phyloP scores from a whole-genome alignment of 75 land plant genomes.

The Sequoia sempervirens region DNA sequence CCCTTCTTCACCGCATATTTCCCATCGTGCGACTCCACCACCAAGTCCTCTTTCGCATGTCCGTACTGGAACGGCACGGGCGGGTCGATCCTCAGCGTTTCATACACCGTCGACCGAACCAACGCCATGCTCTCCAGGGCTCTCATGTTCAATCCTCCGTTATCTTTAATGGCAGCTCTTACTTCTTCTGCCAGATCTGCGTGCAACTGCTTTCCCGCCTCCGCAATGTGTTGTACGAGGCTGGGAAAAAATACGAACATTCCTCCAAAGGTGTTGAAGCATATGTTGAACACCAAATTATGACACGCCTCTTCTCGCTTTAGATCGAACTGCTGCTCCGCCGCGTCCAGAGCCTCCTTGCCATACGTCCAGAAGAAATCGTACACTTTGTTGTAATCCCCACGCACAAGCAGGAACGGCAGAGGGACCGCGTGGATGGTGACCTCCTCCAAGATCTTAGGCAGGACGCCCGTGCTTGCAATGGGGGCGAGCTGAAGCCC shows the following conservation, averaged over 20 bases:
- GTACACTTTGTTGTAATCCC: conserved; percentile 40
- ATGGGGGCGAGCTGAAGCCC: conserved; percentile 61
- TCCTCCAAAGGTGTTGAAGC: conserved; percentile 79
- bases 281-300: conserved; percentile 51
- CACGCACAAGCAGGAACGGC: conserved; percentile 38
- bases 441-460: conserved; percentile 44
- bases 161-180: conserved; percentile 23
- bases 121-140: conserved; percentile 60
- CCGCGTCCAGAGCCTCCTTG: conserved; percentile 33
- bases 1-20: conserved; percentile 59
- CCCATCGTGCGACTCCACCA: conserved; percentile 59
- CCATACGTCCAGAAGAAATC: conserved; percentile 27
- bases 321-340: conserved; percentile 38
- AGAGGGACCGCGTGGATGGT: conserved; percentile 33
- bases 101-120: conserved; percentile 69
- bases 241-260: conserved; percentile 50
- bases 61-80: conserved; percentile 81
- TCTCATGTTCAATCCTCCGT: conserved; percentile 32
- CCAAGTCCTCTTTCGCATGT: conserved; percentile 61
- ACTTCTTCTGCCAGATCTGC: conserved; percentile 46
- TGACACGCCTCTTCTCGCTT: conserved; percentile 61
- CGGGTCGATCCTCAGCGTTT: conserved; percentile 66
- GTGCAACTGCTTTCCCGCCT: conserved; percentile 35
- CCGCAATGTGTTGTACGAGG: conserved; percentile 38
- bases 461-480: conserved; percentile 46